Conservation (phyloP, 2,329 filamentous ascomycete species). For the Fusarium fracticaudum region DNA sequence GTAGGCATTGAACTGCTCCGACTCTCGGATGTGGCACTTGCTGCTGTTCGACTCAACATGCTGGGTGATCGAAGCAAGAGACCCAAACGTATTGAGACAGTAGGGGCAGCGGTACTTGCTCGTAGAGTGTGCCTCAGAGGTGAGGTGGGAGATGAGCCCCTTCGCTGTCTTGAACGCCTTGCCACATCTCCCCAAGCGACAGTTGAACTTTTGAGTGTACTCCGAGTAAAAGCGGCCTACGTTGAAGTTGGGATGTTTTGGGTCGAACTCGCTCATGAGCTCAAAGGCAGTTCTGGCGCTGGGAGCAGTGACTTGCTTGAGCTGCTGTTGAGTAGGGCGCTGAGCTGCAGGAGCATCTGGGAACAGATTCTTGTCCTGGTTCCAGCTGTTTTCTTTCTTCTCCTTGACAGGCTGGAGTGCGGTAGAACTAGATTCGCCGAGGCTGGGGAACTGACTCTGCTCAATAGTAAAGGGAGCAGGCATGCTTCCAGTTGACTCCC, state of each 20-base stretch:
- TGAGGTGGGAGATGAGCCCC: constrained; percentile 55
- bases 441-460: constrained; percentile 29
- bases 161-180: constrained; percentile 51
- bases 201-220: constrained; percentile 58
- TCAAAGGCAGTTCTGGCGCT: constrained; percentile 16
- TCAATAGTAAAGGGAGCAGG: constrained; percentile 7
- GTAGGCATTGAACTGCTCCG: constrained; percentile 48
- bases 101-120: constrained; percentile 53
- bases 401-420: background rate
- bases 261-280: constrained; percentile 52
- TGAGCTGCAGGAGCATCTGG: constrained; percentile 34
- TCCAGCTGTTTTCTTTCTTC: constrained; percentile 25
- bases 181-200: constrained; percentile 63
- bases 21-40: constrained; percentile 56
- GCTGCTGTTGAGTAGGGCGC: constrained; percentile 32
- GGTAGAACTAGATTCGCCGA: constrained; percentile 2
- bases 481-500: background rate
- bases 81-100: constrained; percentile 55
- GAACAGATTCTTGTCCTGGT: constrained; percentile 36
- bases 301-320: constrained; percentile 17
- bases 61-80: constrained; percentile 54
- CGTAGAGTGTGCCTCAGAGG: constrained; percentile 52
- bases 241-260: constrained; percentile 58
- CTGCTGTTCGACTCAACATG: constrained; percentile 58
- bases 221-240: constrained; percentile 57